Base-by-base conservation (phyloP, 2,329 filamentous ascomycete genomes). In the Zasmidium angulare region DNA sequence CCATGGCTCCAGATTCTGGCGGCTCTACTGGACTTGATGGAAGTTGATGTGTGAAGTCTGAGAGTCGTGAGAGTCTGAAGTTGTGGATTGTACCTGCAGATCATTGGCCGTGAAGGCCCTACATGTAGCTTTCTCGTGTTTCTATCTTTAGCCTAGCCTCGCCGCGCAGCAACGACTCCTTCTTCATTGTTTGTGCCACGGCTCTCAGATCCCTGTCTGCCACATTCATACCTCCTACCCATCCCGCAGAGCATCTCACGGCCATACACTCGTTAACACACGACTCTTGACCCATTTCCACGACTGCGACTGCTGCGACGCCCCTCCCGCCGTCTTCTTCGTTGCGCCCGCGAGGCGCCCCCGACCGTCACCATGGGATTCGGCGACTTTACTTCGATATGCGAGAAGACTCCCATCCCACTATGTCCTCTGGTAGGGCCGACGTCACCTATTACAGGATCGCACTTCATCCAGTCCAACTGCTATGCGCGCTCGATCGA, bases 401-500 rank as follows among this genome's bases (percentile, higher is more conserved):
- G 95, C 84, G 82, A 85, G 68, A 90, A 89, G 79, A 89, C 90
- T 63, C 85, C 92, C 63, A 82, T 99, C 66, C 95, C 95, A 60
- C 79, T 98, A 70, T 99, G 95, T 78, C 86, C 91, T 54, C 84
- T 92, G 57, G 85, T 99, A 67, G 95, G 95, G 19, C 84, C 88
- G 49, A 85, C 89, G 69, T 86, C 86, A 26, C 81, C 83, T 31
- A 86, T 91, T 65, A 84, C 86, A 21, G 84, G 82, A 66, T 83
- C 84, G n/a, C 68, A 72, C 53, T 68, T 66, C 90, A 95, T 97
- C 66, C 89, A 96, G 75, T 87, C 95, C 58, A 86, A 87, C 72
- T 99, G 95, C 81, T 98, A 93, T 79, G 90, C 95, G 60, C 88
- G 95, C 60, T 96, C 95, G 71, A 93, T 99, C 76, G 93, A 97